Conservation (phyloP, 805 yeast genomes). For the Sugiyamaella boreocaroliniensis region DNA sequence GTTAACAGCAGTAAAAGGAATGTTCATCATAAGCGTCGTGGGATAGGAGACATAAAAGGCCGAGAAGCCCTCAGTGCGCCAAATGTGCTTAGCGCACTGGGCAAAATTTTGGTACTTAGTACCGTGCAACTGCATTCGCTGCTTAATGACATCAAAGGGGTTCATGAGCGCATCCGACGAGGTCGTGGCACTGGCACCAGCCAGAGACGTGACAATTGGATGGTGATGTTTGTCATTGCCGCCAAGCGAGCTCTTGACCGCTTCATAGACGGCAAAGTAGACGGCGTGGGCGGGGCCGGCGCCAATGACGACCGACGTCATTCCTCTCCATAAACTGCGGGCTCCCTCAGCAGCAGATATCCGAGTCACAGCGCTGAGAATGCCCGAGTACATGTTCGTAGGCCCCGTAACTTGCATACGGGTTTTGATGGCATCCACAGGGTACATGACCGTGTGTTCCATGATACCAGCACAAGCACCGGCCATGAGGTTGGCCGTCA, state of each 20-base stretch:
- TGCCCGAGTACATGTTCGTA: conserved; percentile 31
- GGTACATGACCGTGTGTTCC: conserved; percentile 97
- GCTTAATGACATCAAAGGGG: conserved; percentile 93
- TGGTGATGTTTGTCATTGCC: conserved; percentile 48
- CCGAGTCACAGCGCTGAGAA: conserved; percentile 61
- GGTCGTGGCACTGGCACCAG: conserved; percentile 90
- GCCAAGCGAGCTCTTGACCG: conserved; percentile 54
- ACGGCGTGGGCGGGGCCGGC: conserved; percentile 99
- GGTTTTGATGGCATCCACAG: conserved; percentile 93
- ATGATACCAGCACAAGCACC: conserved; percentile 99
- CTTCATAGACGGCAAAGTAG: conserved; percentile 90
- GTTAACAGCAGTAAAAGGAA: conserved; percentile 92
- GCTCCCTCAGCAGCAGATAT: conserved; percentile 89
- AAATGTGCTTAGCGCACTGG: conserved; percentile 26
- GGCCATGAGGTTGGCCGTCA: conserved; percentile 75
- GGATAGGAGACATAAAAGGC: conserved; percentile 92
- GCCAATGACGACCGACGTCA: conserved; percentile 83
- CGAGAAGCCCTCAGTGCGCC: conserved; percentile 39
- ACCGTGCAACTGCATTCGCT: conserved; percentile 71
- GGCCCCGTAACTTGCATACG: conserved; percentile 68
- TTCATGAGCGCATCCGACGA: conserved; percentile 95
- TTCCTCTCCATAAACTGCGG: conserved; percentile 85
- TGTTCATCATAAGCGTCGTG: conserved; percentile 82
- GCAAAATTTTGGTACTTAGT: conserved; percentile 21
- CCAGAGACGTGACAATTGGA: conserved; percentile 74